Conservation (phyloP, 225 moss, liverwort and hornwort genomes). For the Physcomitrium patens region DNA sequence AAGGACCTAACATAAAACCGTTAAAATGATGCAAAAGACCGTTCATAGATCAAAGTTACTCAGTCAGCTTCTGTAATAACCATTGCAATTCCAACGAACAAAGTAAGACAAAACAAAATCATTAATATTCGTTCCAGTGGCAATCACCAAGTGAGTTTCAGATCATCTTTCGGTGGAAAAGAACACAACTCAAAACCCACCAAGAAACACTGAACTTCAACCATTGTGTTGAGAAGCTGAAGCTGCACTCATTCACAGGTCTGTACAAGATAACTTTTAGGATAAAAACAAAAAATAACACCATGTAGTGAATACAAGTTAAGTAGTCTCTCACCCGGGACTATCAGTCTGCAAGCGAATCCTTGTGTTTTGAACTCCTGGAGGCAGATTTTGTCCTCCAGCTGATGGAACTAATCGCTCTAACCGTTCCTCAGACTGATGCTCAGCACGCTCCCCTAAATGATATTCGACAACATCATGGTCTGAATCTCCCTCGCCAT, state of each 20-base stretch:
- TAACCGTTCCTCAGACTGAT: background rate
- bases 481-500: slow-evolving; percentile 26
- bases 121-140: background rate
- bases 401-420: background rate
- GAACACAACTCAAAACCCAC: slow-evolving; percentile 28
- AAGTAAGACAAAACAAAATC: background rate
- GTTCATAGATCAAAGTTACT: no score
- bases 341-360: slow-evolving; percentile 28
- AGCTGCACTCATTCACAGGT: background rate
- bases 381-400: slow-evolving; percentile 24
- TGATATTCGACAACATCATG: slow-evolving; percentile 27
- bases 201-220: slow-evolving; percentile 28
- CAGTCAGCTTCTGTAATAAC: no score
- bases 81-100: no score
- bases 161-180: background rate
- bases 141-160: background rate
- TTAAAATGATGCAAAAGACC: no score
- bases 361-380: slow-evolving; percentile 24
- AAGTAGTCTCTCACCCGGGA: slow-evolving; percentile 40
- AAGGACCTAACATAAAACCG: background rate
- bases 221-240: background rate
- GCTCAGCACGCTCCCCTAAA: slow-evolving; percentile 25
- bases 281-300: background rate
- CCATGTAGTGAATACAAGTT: background rate
- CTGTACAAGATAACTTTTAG: background rate